phyloP scores from a whole-genome alignment of 768 basidiomycete species.

The Terana coerulea region DNA sequence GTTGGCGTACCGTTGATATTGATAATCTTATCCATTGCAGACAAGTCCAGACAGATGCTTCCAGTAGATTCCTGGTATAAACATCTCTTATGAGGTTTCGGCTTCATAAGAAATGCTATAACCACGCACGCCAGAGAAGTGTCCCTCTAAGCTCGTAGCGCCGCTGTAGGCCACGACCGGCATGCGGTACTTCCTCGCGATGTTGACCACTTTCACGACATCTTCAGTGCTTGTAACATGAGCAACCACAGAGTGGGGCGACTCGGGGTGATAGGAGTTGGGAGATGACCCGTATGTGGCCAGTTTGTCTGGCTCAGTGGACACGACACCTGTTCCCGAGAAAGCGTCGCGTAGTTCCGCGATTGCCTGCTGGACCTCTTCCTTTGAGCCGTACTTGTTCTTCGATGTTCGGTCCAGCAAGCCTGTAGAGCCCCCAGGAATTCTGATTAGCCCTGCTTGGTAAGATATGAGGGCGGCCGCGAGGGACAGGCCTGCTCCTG shows the following conservation, averaged over 20 bases:
- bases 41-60: conserved; percentile 60
- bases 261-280: conserved; percentile 16
- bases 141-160: conserved; percentile 85
- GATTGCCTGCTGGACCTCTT: conserved; percentile 14
- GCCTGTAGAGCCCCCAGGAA: background rate
- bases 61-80: conserved; percentile 37
- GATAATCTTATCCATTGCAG: conserved; percentile 60
- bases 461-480: conserved; percentile 7
- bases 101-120: background rate
- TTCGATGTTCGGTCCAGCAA: background rate
- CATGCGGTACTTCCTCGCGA: conserved; percentile 66
- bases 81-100: background rate
- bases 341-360: conserved; percentile 10
- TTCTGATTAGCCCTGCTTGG: conserved; percentile 4
- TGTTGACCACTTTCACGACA: conserved; percentile 73
- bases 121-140: conserved; percentile 64
- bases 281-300: conserved; percentile 14
- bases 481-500: conserved; percentile 9
- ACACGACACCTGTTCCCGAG: background rate
- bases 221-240: conserved; percentile 69
- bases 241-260: conserved; percentile 38
- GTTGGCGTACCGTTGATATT: conserved; percentile 41
- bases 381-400: background rate
- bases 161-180: conserved; percentile 81
- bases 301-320: conserved; percentile 10